Base-by-base conservation (phyloP, 2,329 filamentous ascomycete species). In the Akanthomyces dipterigenus region DNA sequence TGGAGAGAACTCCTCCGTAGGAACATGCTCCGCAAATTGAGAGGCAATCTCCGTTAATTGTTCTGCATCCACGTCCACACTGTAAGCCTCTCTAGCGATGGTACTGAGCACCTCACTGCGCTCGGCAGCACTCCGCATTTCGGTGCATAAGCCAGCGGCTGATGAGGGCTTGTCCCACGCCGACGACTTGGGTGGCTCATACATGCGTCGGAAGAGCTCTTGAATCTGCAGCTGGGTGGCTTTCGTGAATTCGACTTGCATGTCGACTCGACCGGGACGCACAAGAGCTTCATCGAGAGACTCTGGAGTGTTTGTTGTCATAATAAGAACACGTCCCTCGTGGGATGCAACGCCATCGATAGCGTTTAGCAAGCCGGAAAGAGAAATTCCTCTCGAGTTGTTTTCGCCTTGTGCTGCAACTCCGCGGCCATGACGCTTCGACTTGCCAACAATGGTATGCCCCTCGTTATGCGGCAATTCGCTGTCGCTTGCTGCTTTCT, bases 341-440 rank as follows among this genome's bases (percentile, higher is more conserved):
- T 90, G 88, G 3, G 86, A 89, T 1, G 88, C 88, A 1, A 92
- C 89, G 60, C 91, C 89, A 68, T 96, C 90, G 63, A 95, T 91
- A 62, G 88, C 88, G 72, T 96, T 95, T 56, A 96, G 81, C 1
- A 96, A 80, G 0, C 89, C 90, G 0, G 89, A 90, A 3, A 95
- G 80, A 1, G 88, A 90, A 65, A 93, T 90, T n/a, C 81, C 56
- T 45, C 60, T 59, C 14, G 51, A 58, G 18, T 45, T 50, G 24
- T 50, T 11, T 51, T 69, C 60, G 22, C 64, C 61, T 38, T 2
- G 31, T 31, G 31, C 31, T 31, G 31, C 31, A 31, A 31, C 31
- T 31, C 31, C 31, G 31, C 31, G 31, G 2, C 31, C 31, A 31
- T 31, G 31, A 31, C 31, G 31, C 31, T 3, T 31, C 31, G 31